These are phyloP conservation scores for Elaeis guineensis DNA, from an alignment of 176 grass and related monocot genomes.

Conservation along the genomic window DNA sequence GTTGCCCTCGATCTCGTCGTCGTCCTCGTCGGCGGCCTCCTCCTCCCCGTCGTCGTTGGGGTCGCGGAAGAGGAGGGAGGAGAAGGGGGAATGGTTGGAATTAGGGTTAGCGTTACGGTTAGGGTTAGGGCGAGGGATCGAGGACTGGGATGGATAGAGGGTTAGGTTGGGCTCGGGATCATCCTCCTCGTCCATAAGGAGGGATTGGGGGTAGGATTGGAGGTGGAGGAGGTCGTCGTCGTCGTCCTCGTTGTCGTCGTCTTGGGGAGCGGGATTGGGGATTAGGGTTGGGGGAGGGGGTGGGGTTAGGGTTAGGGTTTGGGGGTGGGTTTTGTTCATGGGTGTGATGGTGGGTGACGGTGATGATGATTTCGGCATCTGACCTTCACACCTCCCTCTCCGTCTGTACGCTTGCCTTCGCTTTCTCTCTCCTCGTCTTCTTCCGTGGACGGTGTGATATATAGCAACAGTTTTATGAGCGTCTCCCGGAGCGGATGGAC, in stretches of 20 bases:
- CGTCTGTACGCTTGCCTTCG: slow-evolving; percentile 1
- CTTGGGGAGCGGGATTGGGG: background rate
- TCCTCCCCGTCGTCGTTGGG: slow-evolving; percentile 20
- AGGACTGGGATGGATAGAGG: slow-evolving; percentile 12
- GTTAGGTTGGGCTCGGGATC: slow-evolving; percentile 33
- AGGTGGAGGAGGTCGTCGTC: background rate
- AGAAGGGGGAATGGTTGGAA: slow-evolving; percentile 8
- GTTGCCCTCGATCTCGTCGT: slow-evolving; percentile 13
- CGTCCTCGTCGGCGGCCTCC: slow-evolving; percentile 2
- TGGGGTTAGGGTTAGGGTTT: slow-evolving; percentile 40
- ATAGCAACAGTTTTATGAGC: too few species aligned
- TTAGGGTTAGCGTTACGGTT: slow-evolving; percentile 37
- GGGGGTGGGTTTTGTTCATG: slow-evolving; percentile 35
- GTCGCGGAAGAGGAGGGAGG: slow-evolving; percentile 20
- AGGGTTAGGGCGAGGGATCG: slow-evolving; percentile 11
- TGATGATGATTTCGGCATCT: slow-evolving; percentile 23
- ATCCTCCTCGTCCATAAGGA: slow-evolving; percentile 43
- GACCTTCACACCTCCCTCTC: too few species aligned
- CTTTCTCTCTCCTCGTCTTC: slow-evolving; percentile 10
- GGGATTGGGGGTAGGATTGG: slow-evolving; percentile 36
- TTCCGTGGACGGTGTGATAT: too few species aligned
- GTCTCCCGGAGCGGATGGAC: too few species aligned
- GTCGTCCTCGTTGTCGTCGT: too few species aligned
- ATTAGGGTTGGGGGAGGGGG: slow-evolving; percentile 22
- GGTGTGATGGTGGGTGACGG: slow-evolving; percentile 9